Conservation (phyloP, 805 yeast genomes). For the Hanseniaspora taiwanica region DNA sequence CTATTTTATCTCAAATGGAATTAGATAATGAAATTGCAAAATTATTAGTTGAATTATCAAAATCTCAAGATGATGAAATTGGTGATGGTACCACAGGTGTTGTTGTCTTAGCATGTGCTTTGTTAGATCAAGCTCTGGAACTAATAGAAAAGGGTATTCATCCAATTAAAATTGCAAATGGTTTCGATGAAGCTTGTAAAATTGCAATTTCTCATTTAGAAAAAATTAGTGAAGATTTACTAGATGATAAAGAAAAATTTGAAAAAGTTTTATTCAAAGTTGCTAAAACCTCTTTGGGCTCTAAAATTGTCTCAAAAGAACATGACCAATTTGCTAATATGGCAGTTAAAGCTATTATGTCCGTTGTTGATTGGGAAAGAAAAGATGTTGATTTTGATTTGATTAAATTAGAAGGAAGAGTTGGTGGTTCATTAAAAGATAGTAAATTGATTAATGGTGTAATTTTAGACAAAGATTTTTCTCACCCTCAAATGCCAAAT, state of each 20-base stretch:
- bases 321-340: conserved; percentile 90
- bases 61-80: conserved; percentile 93
- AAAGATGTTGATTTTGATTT: conserved; percentile 95
- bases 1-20: conserved; percentile 91
- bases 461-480: conserved; percentile 86
- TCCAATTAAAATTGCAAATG: conserved; percentile 93
- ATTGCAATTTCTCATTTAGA: conserved; percentile 74
- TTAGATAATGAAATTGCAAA: conserved; percentile 93
- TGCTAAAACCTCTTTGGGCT: conserved; percentile 88
- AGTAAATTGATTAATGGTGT: conserved; percentile 82
- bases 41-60: conserved; percentile 81
- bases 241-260: conserved; percentile 15
- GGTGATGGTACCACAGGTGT: conserved; percentile 99
- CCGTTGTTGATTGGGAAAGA: conserved; percentile 84
- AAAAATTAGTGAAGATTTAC: conserved; percentile 46
- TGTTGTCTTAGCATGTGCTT: conserved; percentile 88
- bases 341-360: conserved; percentile 92
- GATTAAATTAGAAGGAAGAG: conserved; percentile 88
- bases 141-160: conserved; percentile 94
- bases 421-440: conserved; percentile 87
- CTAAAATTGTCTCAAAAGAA: conserved; percentile 87
- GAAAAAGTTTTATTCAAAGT: conserved; percentile 61
- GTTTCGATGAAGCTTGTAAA: conserved; percentile 93
- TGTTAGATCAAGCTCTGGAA: conserved; percentile 87
- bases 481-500: conserved; percentile 98